Evolutionary conservation across 2,329 filamentous ascomycete species (phyloP), one percentile per base, ranked within the genome.

Genomic region (Aspergillus tamarii): DNA sequence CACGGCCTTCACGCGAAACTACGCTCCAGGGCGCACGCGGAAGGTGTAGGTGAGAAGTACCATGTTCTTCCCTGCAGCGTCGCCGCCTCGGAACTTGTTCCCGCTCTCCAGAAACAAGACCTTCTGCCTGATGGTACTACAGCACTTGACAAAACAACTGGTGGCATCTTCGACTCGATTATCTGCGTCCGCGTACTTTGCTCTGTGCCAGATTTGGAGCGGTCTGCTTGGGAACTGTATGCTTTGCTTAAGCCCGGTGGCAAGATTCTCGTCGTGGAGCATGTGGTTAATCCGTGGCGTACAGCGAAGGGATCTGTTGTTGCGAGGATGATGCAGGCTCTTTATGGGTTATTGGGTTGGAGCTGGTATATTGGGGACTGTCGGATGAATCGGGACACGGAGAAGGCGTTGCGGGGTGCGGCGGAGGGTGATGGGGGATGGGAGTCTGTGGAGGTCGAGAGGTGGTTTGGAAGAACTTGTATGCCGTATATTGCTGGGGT

Each of bases 161-260:
- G 45, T 48, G 67, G 80, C 0, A 67, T 85, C 0, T 85, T 87
- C 53, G 85, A 88, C 68, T 84, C 84, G 14, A 84, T 88, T 54
- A 74, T 85, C 56, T 84, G 83, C 63, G 74, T 85, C 11, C 78
- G 85, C 0, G 85, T 87, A 1, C 73, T 88, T 2, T 88, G 86
- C 66, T 83, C 83, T 4, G 82, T 88, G 10, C 83, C 84, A 0
- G 71, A 81, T 48, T 77, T 81, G 26, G 76, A 82, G 55, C 73
- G 78, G 57, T 84, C 83, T 2, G 76, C 82, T 19, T 70, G 72
- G 1, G 79, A 81, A 1, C 66, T 88, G 43, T 86, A 87, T 69
- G 69, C 68, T 0, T 69, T 87, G 64, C 70, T 88, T 45, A 84
- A 82, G 64, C 85, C 85, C 0, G 85, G 86, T 2, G 86, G 86